Evolutionary conservation across 768 basidiomycete species (phyloP).

Genomic region (Leccinum subtestaceum): DNA sequence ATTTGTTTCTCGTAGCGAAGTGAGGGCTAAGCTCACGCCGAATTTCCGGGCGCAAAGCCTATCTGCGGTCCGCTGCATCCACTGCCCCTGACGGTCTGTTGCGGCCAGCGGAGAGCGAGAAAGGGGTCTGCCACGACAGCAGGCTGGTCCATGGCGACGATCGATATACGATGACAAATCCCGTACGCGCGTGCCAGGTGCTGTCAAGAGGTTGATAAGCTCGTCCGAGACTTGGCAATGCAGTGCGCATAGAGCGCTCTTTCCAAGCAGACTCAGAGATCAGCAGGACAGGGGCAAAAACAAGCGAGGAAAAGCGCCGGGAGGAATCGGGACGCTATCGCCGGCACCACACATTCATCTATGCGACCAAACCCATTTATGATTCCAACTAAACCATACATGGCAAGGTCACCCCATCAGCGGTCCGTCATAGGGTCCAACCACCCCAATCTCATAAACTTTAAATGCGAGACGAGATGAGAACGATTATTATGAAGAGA

Average conservation of each 20-base stretch:
- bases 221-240: neutral
- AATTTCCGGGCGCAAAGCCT: neutral
- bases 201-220: neutral
- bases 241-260: neutral
- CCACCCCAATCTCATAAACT: neutral
- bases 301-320: neutral
- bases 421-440: neutral
- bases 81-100: neutral
- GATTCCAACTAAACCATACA: slow-evolving; percentile 3
- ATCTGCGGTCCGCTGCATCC: slow-evolving; percentile 6
- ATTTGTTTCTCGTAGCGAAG: slow-evolving; percentile 15
- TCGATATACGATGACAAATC: slow-evolving; percentile 5
- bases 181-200: neutral
- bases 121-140: neutral
- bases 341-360: slow-evolving; percentile 1
- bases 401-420: neutral
- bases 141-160: neutral
- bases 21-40: slow-evolving; percentile 21
- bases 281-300: neutral
- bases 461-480: neutral
- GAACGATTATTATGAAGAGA: neutral
- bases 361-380: neutral
- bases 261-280: neutral
- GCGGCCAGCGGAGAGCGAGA: neutral
- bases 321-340: neutral